A percentile compares a stretch with the other conserved stretches of the same genome.
phyloP scores from a whole-genome alignment of 1,284 basidiomycete genomes.

The Papiliotrema nemorosa region DNA sequence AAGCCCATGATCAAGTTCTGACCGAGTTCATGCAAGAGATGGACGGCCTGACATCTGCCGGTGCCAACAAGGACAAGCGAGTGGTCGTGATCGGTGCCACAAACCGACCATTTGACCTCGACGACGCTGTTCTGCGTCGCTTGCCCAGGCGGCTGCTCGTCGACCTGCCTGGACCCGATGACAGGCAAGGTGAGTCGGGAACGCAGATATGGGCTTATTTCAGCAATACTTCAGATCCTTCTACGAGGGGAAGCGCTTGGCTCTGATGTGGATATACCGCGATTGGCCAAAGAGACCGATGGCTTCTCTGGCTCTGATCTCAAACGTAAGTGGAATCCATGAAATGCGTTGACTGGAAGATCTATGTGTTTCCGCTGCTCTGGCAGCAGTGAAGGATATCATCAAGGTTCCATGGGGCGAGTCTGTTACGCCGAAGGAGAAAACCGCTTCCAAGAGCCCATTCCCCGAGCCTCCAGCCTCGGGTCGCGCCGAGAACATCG shows the following conservation, averaged over 20 bases:
- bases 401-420: conserved; percentile 68
- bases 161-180: conserved; percentile 76
- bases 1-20: conserved; percentile 64
- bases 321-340: conserved; percentile 64
- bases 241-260: conserved; percentile 71
- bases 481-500: not conserved
- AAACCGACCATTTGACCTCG: conserved; percentile 59
- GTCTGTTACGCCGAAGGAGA: conserved; percentile 4
- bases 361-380: conserved; percentile 79
- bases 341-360: conserved; percentile 54
- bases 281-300: conserved; percentile 70
- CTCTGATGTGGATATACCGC: conserved; percentile 62
- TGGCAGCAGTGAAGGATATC: conserved; percentile 81
- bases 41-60: conserved; percentile 71
- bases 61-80: conserved; percentile 70
- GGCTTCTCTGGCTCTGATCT: conserved; percentile 89
- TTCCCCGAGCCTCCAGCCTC: not conserved
- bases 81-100: conserved; percentile 94
- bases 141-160: conserved; percentile 77
- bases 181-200: conserved; percentile 64
- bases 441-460: not conserved
- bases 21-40: conserved; percentile 97
- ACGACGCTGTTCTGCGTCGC: conserved; percentile 64
- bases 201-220: not conserved
- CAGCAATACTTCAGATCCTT: conserved; percentile 79